Conservation (phyloP, 352 stramenopile genomes). For the Globisporangium radiosum region DNA sequence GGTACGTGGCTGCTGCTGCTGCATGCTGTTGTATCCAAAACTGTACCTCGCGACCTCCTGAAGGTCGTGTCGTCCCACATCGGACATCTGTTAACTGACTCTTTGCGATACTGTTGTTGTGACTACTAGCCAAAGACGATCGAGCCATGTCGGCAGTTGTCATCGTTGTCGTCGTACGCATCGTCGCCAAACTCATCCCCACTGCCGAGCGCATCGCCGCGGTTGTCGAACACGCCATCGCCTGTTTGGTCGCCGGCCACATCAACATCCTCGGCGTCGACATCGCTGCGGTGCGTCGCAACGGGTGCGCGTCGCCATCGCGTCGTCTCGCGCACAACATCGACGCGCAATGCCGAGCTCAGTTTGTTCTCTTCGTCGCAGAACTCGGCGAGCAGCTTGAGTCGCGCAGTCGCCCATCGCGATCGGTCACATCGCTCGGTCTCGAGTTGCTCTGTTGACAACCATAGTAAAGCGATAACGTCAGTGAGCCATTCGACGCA, state of each 20-base stretch:
- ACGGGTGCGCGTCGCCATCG: neutral
- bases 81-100: too few species aligned
- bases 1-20: too few species aligned
- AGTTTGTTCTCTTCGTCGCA: conserved; percentile 80
- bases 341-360: conserved; percentile 21
- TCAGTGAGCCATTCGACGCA: neutral
- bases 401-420: conserved; percentile 53
- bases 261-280: neutral
- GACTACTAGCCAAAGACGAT: conserved; percentile 34
- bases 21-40: too few species aligned
- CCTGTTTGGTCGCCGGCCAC: conserved; percentile 1
- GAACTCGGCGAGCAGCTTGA: conserved; percentile 73
- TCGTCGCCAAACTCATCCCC: neutral
- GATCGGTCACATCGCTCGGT: conserved; percentile 54
- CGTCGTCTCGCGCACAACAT: neutral
- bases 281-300: conserved; percentile 2
- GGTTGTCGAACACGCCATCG: neutral
- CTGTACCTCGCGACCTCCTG: too few species aligned
- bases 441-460: conserved; percentile 48
- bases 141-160: conserved; percentile 16
- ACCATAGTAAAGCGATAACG: neutral
- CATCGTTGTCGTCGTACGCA: conserved; percentile 8
- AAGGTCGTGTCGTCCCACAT: too few species aligned
- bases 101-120: neutral
- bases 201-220: neutral